A percentile compares a stretch with the other conserved stretches of the same genome.
Evolutionary conservation across 129 eudicot species (phyloP).

Genomic region (Lonicera japonica): DNA sequence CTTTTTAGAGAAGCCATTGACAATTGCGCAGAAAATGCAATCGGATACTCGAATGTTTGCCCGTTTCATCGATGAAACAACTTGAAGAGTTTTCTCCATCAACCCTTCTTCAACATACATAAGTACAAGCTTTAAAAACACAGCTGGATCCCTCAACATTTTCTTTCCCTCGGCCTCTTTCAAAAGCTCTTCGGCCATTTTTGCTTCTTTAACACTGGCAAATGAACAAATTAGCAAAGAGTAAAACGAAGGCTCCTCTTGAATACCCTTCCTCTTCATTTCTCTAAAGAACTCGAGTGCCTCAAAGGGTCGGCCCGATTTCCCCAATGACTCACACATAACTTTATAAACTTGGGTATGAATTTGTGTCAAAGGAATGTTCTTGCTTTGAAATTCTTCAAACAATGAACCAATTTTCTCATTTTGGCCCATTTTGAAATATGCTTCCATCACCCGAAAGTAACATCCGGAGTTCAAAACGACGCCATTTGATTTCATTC

Average conservation of each 20-base stretch:
- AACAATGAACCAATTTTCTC: conserved; percentile 44
- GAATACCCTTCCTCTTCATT: conserved; percentile 46
- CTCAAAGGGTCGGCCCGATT: conserved; percentile 39
- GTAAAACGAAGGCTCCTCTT: conserved; percentile 54
- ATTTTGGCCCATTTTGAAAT: conserved; percentile 44
- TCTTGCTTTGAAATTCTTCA: conserved; percentile 38
- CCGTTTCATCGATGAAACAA: conserved; percentile 42
- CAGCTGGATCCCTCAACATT: conserved; percentile 76
- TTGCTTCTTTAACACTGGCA: conserved; percentile 44
- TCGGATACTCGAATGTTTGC: conserved; percentile 61
- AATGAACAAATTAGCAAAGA: conserved; percentile 58
- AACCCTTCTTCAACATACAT: conserved; percentile 62
- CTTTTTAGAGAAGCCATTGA: conserved; percentile 66
- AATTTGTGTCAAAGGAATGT: conserved; percentile 5
- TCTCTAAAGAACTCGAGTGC: conserved; percentile 66
- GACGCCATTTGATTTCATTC: conserved; percentile 50
- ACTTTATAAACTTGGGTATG: conserved; percentile 44
- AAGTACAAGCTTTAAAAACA: conserved; percentile 67
- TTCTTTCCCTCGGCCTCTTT: conserved; percentile 64
- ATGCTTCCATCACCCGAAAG: conserved; percentile 65
- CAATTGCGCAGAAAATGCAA: conserved; percentile 83
- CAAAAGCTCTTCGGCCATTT: conserved; percentile 57
- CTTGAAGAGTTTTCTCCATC: conserved; percentile 56
- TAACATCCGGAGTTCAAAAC: conserved; percentile 52
- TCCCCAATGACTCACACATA: conserved; percentile 68